Percentiles rank a stretch among this genome's conserved stretches.
phyloP scores from a whole-genome alignment of 2,329 filamentous ascomycete genomes.

The Fusarium nanum region DNA sequence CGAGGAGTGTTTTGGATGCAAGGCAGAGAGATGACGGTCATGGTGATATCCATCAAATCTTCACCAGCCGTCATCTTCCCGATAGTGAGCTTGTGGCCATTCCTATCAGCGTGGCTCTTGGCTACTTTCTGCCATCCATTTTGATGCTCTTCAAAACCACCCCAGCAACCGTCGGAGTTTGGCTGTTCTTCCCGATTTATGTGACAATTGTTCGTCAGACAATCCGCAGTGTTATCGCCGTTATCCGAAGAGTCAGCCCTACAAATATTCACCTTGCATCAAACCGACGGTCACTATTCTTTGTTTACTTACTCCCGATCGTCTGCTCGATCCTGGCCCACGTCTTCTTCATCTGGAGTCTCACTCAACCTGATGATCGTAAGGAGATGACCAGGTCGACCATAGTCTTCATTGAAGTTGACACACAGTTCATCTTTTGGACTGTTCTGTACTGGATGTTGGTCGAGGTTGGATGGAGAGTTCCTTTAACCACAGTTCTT shows the following conservation, averaged over 20 bases:
- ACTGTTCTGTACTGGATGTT: slow-evolving; percentile 66
- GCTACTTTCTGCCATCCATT: slow-evolving; percentile 60
- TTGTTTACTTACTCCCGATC: slow-evolving; percentile 60
- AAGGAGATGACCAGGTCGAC: slow-evolving; percentile 62
- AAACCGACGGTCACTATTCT: slow-evolving; percentile 51
- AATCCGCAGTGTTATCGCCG: slow-evolving; percentile 47
- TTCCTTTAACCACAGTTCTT: slow-evolving; percentile 49
- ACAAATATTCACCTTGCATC: slow-evolving; percentile 58
- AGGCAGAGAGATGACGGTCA: slow-evolving; percentile 27
- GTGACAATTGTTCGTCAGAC: slow-evolving; percentile 57
- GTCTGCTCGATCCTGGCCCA: slow-evolving; percentile 58
- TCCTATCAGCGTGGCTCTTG: slow-evolving; percentile 60
- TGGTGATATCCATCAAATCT: slow-evolving; percentile 33
- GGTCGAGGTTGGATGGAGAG: slow-evolving; percentile 61
- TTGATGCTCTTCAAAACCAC: slow-evolving; percentile 59
- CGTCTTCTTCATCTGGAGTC: slow-evolving; percentile 54
- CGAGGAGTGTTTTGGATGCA: slow-evolving; percentile 51
- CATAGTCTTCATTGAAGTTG: slow-evolving; percentile 60
- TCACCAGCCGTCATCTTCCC: slow-evolving; percentile 53
- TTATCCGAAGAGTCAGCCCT: slow-evolving; percentile 45
- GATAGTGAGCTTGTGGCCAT: slow-evolving; percentile 68
- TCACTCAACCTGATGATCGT: slow-evolving; percentile 58
- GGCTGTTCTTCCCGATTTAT: slow-evolving; percentile 65
- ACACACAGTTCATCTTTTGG: slow-evolving; percentile 58
- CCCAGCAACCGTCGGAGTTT: slow-evolving; percentile 55